Evolutionary conservation across 139 green algal genomes (phyloP).

Genomic region (Micractinium sp.): DNA sequence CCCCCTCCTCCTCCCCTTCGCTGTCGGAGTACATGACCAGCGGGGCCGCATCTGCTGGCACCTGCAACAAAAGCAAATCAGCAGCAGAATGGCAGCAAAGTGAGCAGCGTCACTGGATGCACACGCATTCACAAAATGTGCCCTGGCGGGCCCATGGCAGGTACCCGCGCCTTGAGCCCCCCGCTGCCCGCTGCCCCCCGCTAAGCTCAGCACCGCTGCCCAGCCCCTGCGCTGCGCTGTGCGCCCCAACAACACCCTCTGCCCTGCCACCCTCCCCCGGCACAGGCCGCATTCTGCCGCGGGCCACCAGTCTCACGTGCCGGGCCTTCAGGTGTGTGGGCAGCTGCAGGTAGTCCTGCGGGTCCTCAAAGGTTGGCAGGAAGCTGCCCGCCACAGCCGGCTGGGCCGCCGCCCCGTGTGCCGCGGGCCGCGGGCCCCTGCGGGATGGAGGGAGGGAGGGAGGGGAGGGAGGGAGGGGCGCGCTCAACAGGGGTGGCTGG

Average conservation of each 20-base stretch:
- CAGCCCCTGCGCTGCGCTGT: not conserved
- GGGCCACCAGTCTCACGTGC: not conserved
- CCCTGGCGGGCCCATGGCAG: too few species aligned
- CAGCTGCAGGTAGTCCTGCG: slow-evolving; percentile 10
- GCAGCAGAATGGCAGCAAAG: not conserved
- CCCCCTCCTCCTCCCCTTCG: not conserved
- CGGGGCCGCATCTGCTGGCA: not conserved
- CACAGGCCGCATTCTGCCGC: too few species aligned
- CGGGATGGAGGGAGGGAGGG: not conserved
- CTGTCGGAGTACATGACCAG: not conserved
- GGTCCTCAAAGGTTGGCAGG: slow-evolving; percentile 10
- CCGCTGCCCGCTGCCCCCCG: too few species aligned
- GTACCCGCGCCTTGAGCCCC: too few species aligned
- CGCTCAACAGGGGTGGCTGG: too few species aligned
- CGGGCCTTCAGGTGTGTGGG: slow-evolving; percentile 11
- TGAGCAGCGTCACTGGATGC: too few species aligned
- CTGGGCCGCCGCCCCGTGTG: slow-evolving; percentile 3
- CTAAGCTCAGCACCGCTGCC: not conserved
- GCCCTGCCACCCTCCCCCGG: too few species aligned
- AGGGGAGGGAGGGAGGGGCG: too few species aligned
- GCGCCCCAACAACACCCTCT: not conserved
- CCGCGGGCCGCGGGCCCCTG: slow-evolving; percentile 12
- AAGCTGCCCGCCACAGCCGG: slow-evolving; percentile 26
- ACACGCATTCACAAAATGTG: too few species aligned
- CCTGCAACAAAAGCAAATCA: not conserved